phyloP scores from a whole-genome alignment of 129 eudicot species.

The Helichrysum umbraculigerum region DNA sequence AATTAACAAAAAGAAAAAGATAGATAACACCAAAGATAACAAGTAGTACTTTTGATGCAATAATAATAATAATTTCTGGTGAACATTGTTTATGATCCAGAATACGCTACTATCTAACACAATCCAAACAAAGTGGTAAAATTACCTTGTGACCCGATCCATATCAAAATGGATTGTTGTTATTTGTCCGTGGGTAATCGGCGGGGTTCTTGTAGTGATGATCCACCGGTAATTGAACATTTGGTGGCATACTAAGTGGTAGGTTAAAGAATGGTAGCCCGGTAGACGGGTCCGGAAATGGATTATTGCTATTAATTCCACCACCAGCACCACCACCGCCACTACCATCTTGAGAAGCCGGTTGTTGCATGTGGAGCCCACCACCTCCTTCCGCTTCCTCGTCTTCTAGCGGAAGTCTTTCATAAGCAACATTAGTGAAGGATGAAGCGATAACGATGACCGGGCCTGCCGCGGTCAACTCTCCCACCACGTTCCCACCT shows the following conservation, averaged over 20 bases:
- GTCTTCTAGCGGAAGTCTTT: constrained; percentile 46
- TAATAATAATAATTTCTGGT: not conserved
- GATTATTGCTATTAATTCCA: constrained; percentile 30
- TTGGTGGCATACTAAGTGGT: constrained; percentile 42
- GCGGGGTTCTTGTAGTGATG: constrained; percentile 19
- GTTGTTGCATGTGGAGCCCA: constrained; percentile 42
- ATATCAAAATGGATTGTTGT: constrained; percentile 35
- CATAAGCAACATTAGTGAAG: constrained; percentile 46
- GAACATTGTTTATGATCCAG: constrained; percentile 38
- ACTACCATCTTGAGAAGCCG: constrained; percentile 13
- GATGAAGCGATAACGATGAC: constrained; percentile 47
- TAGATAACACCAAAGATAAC: constrained; percentile 1
- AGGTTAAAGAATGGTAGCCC: constrained; percentile 52
- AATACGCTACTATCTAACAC: constrained; percentile 31
- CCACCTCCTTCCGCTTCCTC: constrained; percentile 33
- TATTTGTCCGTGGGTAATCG: constrained; percentile 30
- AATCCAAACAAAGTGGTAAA: constrained; percentile 31
- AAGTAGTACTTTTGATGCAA: constrained; percentile 30
- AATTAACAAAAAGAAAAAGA: not conserved
- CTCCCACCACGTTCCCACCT: constrained; percentile 50
- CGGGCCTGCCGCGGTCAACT: constrained; percentile 49
- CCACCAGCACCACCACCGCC: constrained; percentile 25
- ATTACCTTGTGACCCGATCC: constrained; percentile 25
- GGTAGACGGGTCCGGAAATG: constrained; percentile 46
- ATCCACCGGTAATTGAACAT: constrained; percentile 41